Percentiles rank a stretch among this genome's conserved stretches.
Conservation (phyloP, 2,329 filamentous ascomycete genomes). For the Ilyonectria robusta region DNA sequence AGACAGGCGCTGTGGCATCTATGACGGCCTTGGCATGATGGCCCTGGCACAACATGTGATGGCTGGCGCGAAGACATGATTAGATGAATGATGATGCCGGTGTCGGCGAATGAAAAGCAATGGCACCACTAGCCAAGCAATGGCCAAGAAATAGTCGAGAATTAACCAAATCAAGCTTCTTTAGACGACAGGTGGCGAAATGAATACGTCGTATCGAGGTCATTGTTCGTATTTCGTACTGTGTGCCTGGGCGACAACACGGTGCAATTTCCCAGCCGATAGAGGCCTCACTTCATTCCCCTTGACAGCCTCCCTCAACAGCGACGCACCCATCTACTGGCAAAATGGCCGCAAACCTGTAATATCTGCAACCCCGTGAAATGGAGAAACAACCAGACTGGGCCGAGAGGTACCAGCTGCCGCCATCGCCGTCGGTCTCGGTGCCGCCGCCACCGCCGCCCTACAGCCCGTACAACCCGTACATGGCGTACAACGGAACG, state of each 20-base stretch:
- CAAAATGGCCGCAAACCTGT: not conserved
- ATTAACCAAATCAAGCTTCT: not conserved
- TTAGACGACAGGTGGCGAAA: not conserved
- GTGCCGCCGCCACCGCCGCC: constrained; percentile 33
- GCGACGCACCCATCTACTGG: not conserved
- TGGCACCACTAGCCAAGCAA: not conserved
- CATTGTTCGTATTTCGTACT: not conserved
- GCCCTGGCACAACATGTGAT: not conserved
- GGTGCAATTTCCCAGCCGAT: constrained; percentile 25
- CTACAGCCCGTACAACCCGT: constrained; percentile 29
- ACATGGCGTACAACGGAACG: constrained; percentile 9
- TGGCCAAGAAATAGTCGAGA: not conserved
- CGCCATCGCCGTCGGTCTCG: constrained; percentile 27
- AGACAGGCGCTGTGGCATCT: not conserved
- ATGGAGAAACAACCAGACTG: constrained; percentile 16
- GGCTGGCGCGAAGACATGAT: not conserved
- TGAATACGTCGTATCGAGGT: constrained; percentile 1
- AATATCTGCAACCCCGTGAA: not conserved
- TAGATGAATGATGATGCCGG: not conserved
- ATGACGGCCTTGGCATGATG: not conserved
- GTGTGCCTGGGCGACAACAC: constrained; percentile 11
- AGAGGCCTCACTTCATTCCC: constrained; percentile 13
- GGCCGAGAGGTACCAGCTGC: constrained; percentile 35
- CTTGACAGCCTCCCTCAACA: constrained; percentile 28
- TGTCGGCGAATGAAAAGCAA: not conserved